phyloP scores from a whole-genome alignment of 2,329 filamentous ascomycete genomes.

The Pseudogymnoascus sp. region DNA sequence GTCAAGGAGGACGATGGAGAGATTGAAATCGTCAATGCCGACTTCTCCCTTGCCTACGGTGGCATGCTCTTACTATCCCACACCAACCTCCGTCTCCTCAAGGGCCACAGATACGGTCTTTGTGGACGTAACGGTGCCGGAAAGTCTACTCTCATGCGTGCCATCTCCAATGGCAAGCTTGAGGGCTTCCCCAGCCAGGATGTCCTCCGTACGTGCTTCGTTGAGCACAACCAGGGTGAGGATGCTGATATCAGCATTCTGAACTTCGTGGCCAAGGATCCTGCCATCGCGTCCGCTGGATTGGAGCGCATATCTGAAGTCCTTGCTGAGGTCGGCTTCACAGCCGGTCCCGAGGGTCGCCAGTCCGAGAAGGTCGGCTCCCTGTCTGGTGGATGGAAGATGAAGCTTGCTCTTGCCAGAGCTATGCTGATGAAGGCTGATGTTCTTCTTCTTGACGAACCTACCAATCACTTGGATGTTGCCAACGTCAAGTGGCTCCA shows the following conservation, averaged over 20 bases:
- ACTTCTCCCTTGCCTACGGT: slow-evolving; percentile 95
- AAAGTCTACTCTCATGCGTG: slow-evolving; percentile 98
- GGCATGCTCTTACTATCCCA: slow-evolving; percentile 95
- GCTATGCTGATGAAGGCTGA: slow-evolving; percentile 98
- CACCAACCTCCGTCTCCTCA: slow-evolving; percentile 87
- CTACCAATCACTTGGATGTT: slow-evolving; percentile 96
- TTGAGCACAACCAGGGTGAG: slow-evolving; percentile 98
- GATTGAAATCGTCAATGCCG: slow-evolving; percentile 91
- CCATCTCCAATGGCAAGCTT: slow-evolving; percentile 89
- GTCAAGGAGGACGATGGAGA: slow-evolving; percentile 86
- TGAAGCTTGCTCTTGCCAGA: slow-evolving; percentile 93
- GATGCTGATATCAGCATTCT: slow-evolving; percentile 94
- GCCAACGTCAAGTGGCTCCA: slow-evolving; percentile 93
- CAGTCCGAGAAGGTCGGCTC: slow-evolving; percentile 88
- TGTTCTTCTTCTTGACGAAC: slow-evolving; percentile 92
- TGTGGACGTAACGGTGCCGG: slow-evolving; percentile 95
- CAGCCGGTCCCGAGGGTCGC: slow-evolving; percentile 75
- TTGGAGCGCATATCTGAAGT: slow-evolving; percentile 74
- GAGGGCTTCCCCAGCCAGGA: slow-evolving; percentile 94
- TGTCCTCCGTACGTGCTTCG: slow-evolving; percentile 89
- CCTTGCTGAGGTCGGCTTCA: slow-evolving; percentile 88
- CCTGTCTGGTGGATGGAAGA: slow-evolving; percentile 97
- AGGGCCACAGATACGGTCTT: slow-evolving; percentile 94
- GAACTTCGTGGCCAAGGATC: slow-evolving; percentile 85
- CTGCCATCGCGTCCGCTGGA: slow-evolving; percentile 70